A percentile compares a stretch with the other conserved stretches of the same genome.
Evolutionary conservation across 768 basidiomycete species (phyloP).

Genomic region (Xerocomus brunneocitrinus): DNA sequence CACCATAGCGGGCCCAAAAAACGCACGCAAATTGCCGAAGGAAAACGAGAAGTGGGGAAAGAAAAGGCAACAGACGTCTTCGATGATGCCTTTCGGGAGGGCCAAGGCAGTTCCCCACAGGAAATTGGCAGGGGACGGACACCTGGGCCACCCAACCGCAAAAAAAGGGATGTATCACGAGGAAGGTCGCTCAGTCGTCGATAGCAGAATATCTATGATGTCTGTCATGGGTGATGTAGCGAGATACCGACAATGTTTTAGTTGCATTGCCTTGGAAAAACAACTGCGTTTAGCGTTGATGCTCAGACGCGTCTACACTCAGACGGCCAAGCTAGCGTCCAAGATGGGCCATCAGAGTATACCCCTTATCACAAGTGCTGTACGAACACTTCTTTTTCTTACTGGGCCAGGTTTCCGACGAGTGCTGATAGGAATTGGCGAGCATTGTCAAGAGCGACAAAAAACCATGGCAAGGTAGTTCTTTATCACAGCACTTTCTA

Average conservation of each 20-base stretch:
- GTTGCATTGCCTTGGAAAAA: neutral
- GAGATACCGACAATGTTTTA: conserved; percentile 5
- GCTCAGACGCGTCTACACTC: conserved; percentile 5
- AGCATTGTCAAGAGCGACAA: conserved; percentile 63
- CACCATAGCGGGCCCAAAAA: conserved; percentile 3
- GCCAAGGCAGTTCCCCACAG: conserved; percentile 8
- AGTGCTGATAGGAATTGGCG: conserved; percentile 56
- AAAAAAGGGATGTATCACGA: conserved; percentile 14
- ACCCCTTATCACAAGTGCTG: conserved; percentile 17
- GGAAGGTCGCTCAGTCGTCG: conserved; percentile 21
- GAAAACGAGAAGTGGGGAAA: conserved; percentile 13
- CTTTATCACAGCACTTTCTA: neutral
- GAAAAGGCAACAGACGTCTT: conserved; percentile 9
- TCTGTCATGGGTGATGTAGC: too few relatives aligned
- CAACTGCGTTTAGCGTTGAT: conserved; percentile 1
- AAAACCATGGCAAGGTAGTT: conserved; percentile 39
- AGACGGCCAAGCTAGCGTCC: conserved; percentile 3
- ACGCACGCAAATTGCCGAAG: conserved; percentile 5
- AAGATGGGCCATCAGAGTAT: conserved; percentile 17
- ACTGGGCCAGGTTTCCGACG: conserved; percentile 9
- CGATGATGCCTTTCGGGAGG: conserved; percentile 9
- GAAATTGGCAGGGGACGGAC: conserved; percentile 22
- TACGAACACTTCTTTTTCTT: conserved; percentile 11
- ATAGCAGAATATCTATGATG: conserved; percentile 13
- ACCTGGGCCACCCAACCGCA: conserved; percentile 21